Conservation (phyloP, 2,329 filamentous ascomycete genomes). For the Neurospora sp. region DNA sequence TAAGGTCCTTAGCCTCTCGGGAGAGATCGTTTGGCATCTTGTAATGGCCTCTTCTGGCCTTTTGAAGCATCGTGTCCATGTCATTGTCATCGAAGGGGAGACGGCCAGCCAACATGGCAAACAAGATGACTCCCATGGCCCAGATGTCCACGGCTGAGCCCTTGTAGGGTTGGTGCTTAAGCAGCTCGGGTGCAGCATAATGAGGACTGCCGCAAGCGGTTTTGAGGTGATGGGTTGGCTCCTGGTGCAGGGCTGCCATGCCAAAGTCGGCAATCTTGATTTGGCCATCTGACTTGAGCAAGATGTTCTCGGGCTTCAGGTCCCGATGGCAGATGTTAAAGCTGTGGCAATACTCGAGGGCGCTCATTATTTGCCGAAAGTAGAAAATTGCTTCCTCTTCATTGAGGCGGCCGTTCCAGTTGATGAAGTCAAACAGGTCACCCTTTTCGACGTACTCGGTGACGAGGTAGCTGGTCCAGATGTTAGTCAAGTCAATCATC, state of each 20-base stretch:
- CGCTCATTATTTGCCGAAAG: slow-evolving; percentile 89
- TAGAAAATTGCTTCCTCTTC: slow-evolving; percentile 76
- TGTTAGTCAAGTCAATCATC: neutral
- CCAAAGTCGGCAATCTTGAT: slow-evolving; percentile 97
- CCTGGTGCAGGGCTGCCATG: slow-evolving; percentile 87
- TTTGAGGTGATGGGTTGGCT: slow-evolving; percentile 63
- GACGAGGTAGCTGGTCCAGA: slow-evolving; percentile 65
- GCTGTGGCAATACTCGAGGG: slow-evolving; percentile 83
- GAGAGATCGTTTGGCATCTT: slow-evolving; percentile 53
- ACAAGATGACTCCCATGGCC: slow-evolving; percentile 87
- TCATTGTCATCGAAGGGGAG: slow-evolving; percentile 72
- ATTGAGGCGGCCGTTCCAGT: slow-evolving; percentile 57
- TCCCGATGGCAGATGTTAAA: slow-evolving; percentile 96
- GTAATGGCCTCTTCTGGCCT: slow-evolving; percentile 50
- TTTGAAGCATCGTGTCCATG: slow-evolving; percentile 50
- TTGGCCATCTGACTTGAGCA: slow-evolving; percentile 64
- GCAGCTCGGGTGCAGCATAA: slow-evolving; percentile 89
- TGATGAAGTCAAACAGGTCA: slow-evolving; percentile 83
- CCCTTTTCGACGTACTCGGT: slow-evolving; percentile 76
- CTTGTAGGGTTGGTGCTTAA: slow-evolving; percentile 66
- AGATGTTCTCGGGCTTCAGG: slow-evolving; percentile 92
- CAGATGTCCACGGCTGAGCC: slow-evolving; percentile 86
- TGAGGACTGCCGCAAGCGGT: slow-evolving; percentile 95
- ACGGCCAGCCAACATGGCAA: slow-evolving; percentile 71
- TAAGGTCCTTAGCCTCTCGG: slow-evolving; percentile 63